Evolutionary conservation across 2,329 filamentous ascomycete genomes (phyloP).

Genomic region (Xylaria sp.): DNA sequence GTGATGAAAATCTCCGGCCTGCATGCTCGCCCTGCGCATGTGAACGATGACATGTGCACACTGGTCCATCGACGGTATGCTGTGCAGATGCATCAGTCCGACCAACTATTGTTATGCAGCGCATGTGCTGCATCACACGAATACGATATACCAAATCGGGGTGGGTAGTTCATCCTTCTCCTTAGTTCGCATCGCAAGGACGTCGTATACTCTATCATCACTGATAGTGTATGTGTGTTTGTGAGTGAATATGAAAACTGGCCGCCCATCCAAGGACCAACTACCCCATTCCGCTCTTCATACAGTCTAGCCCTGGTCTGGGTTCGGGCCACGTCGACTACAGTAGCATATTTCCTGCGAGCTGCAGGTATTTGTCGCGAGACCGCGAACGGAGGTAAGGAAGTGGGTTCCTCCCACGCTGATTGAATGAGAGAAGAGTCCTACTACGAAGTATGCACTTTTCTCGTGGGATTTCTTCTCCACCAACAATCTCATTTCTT

Average conservation of each 20-base stretch:
- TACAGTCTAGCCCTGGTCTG: constrained; percentile 10
- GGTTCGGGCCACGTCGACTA: constrained; percentile 34
- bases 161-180: constrained; percentile 17
- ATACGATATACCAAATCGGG: constrained; percentile 24
- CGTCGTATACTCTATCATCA: constrained; percentile 16
- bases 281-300: constrained; percentile 15
- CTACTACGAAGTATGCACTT: background rate
- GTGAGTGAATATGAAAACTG: background rate
- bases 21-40: constrained; percentile 29
- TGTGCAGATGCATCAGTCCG: constrained; percentile 22
- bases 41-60: constrained; percentile 7
- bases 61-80: constrained; percentile 14
- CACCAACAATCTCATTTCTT: constrained; percentile 27
- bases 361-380: constrained; percentile 35
- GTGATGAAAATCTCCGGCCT: constrained; percentile 26
- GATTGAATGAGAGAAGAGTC: constrained; percentile 16
- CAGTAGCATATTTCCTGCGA: constrained; percentile 25
- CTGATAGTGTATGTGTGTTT: background rate
- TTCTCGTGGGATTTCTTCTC: constrained; percentile 24
- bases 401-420: constrained; percentile 35
- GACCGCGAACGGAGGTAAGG: constrained; percentile 34
- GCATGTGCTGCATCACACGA: constrained; percentile 16
- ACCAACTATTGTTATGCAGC: background rate
- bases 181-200: constrained; percentile 12
- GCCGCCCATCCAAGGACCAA: background rate